Conservation (phyloP, 176 grass and related monocot genomes). For the Otatea glauca region DNA sequence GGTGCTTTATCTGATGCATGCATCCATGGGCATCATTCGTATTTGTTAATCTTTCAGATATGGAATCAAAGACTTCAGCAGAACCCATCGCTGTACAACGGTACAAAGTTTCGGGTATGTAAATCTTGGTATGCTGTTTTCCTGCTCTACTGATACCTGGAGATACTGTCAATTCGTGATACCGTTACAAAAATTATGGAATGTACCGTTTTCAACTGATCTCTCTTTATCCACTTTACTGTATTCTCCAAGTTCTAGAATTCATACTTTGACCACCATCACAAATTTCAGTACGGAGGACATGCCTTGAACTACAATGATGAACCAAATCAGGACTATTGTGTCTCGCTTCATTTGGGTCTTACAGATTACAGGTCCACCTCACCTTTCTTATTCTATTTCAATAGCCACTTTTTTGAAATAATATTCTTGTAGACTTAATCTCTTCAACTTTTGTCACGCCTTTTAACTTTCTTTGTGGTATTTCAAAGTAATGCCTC, state of each 20-base stretch:
- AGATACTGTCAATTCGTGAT: background rate
- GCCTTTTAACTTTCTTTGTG: background rate
- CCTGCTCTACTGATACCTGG: background rate
- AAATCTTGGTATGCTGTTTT: background rate
- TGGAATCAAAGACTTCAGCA: slow-evolving; percentile 64
- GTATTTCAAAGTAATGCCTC: slow-evolving; percentile 9
- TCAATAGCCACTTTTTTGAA: background rate
- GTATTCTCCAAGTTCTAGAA: background rate
- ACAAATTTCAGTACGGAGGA: slow-evolving; percentile 76
- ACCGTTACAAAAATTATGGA: background rate
- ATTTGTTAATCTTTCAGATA: slow-evolving; percentile 51
- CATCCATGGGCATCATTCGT: background rate
- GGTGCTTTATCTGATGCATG: slow-evolving; percentile 1
- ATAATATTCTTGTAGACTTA: background rate
- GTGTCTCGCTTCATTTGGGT: slow-evolving; percentile 76
- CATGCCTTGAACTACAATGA: slow-evolving; percentile 52
- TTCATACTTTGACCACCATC: slow-evolving; percentile 2
- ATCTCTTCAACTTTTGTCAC: background rate
- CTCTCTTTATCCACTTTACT: background rate
- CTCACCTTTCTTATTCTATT: slow-evolving; percentile 22
- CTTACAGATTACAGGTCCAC: slow-evolving; percentile 92
- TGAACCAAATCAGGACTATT: slow-evolving; percentile 45
- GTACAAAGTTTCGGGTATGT: slow-evolving; percentile 81
- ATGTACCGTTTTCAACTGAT: slow-evolving; percentile 11
- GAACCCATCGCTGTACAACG: slow-evolving; percentile 67